A percentile compares a stretch with the other conserved stretches of the same genome.
Conservation (phyloP, 192 early-diverging fungal genomes). For the Backusella psychrophila region DNA sequence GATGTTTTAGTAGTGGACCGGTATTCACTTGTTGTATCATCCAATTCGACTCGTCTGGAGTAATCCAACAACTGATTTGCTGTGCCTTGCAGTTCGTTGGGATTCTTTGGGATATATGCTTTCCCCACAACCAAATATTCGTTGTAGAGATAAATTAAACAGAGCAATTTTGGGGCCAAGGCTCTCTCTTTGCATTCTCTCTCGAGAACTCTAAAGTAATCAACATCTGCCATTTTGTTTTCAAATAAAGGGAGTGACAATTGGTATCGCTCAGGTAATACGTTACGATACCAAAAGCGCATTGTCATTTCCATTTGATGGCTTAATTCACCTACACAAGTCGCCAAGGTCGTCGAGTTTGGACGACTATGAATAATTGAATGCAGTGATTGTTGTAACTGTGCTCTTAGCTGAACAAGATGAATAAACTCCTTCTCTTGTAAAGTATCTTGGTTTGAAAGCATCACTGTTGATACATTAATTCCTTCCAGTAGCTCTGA, state of each 20-base stretch:
- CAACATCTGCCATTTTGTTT: not conserved
- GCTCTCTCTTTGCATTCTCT: not conserved
- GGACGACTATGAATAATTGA: not conserved
- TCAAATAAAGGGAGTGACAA: slow-evolving; percentile 9
- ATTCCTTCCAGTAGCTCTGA: not conserved
- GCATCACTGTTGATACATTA: not conserved
- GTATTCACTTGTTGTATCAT: not conserved
- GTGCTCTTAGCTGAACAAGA: not conserved
- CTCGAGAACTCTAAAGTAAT: not conserved
- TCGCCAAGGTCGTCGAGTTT: not conserved
- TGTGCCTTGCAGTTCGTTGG: not conserved
- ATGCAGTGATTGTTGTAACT: not conserved
- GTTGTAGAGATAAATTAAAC: not conserved
- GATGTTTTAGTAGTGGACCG: not conserved
- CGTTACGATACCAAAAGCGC: slow-evolving; percentile 14
- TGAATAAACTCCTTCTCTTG: not conserved
- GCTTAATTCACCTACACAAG: not conserved
- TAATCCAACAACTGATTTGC: not conserved
- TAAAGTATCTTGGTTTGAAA: not conserved
- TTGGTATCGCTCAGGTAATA: slow-evolving; percentile 2
- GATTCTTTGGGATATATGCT: not conserved
- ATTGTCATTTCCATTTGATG: slow-evolving; percentile 9
- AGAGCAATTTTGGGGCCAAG: not conserved
- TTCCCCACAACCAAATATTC: slow-evolving; percentile 15
- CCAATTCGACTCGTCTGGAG: not conserved